Conservation (phyloP, 345 rosid species). For the Citrus inodora region DNA sequence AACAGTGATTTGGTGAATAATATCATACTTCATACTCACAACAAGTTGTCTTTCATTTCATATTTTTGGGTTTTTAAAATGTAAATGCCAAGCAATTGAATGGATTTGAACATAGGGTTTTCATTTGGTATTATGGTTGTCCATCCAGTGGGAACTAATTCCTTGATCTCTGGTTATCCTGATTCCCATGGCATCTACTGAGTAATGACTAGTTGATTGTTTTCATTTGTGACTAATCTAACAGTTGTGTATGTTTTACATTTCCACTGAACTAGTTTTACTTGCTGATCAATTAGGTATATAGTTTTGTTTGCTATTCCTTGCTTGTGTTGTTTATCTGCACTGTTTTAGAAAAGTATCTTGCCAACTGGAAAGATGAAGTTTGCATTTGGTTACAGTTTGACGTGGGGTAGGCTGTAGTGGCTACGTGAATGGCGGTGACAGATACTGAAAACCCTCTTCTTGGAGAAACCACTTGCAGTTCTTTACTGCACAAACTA, state of each 20-base stretch:
- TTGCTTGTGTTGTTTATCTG: neutral
- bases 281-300: conserved; percentile 15
- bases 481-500: conserved; percentile 74
- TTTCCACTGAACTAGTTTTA: conserved; percentile 12
- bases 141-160: neutral
- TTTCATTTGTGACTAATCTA: neutral
- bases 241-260: conserved; percentile 22
- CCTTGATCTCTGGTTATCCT: neutral
- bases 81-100: neutral
- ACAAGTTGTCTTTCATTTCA: neutral
- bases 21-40: neutral
- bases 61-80: neutral
- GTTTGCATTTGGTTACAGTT: neutral
- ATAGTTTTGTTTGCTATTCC: neutral
- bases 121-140: neutral
- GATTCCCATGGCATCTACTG: neutral
- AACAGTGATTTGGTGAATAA: neutral
- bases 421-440: conserved; percentile 54
- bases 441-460: conserved; percentile 70
- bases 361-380: neutral
- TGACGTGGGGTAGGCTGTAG: conserved; percentile 32
- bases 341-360: neutral
- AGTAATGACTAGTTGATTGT: conserved; percentile 6
- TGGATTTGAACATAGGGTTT: neutral
- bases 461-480: conserved; percentile 79